Evolutionary conservation across 2,329 filamentous ascomycete species (phyloP), one percentile per base, ranked within the genome.

Genomic region (Ceratocystis papillata): DNA sequence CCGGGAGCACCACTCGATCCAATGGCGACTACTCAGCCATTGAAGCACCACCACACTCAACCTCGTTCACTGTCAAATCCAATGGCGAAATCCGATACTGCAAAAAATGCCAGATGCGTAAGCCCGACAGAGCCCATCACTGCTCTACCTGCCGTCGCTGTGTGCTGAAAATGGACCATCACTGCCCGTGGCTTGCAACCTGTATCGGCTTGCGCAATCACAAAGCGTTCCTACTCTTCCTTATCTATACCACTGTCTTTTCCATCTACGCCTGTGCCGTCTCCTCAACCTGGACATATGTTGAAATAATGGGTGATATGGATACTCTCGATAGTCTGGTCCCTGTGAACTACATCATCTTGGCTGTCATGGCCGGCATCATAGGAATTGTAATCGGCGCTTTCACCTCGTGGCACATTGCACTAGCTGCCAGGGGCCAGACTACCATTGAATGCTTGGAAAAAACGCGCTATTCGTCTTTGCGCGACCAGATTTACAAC

Each of bases 91-190:
- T 88, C 64, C 85, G 94, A 65, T 97, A 88, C 79, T 99, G 94
- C 81, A 97, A 97, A 78, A 99, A 99, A 78, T 99, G 94, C 76
- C 89, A 95, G 77, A 87, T 87, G 64, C 85, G 89, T 69, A 99
- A 99, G 78, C 94, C 94, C 53, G 94, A 99, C 77, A 89, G 94
- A 68, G 86, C 93, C 41, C 94, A 99, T 76, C 94, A 99, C 79
- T 99, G 94, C 81, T 96, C 90, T 10, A 95, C 91, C 3, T 99
- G 94, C 77, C 85, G 87, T 70, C 87, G 88, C 72, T 99, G 94
- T 75, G 92, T 99, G 30, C 81, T 99, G 75, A 99, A 99, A 80
- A 99, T 99, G 94, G 94, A 99, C 74, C 94, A 99, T 75, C 94
- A 99, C 78, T 99, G 94, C 75, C 94, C 94, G 17, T 99, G 94